A percentile compares a stretch with the other conserved stretches of the same genome.
phyloP scores from a whole-genome alignment of 140 eudicot genomes.

The Ambrosia hybrid region DNA sequence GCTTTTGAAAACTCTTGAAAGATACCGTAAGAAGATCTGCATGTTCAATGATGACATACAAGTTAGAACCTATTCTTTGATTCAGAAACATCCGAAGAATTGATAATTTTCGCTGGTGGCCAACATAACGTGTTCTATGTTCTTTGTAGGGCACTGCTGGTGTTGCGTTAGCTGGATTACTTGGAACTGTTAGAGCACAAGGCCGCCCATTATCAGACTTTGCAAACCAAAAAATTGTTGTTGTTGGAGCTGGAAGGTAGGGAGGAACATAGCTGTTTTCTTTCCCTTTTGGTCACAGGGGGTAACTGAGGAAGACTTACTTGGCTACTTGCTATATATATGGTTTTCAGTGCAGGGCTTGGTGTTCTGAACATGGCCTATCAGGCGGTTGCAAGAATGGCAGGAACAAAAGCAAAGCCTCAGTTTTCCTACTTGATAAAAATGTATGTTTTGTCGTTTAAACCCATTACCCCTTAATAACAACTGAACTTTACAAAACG shows the following conservation, averaged over 20 bases:
- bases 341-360: too few relatives aligned
- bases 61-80: constrained; percentile 34
- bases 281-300: too few relatives aligned
- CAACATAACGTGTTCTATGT: background rate
- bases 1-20: constrained; percentile 89
- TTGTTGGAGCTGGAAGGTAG: constrained; percentile 99
- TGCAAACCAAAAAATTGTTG: constrained; percentile 87
- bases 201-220: constrained; percentile 88
- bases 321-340: too few relatives aligned
- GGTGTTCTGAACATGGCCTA: too few relatives aligned
- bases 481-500: too few relatives aligned
- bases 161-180: constrained; percentile 96
- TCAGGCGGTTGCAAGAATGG: too few relatives aligned
- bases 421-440: too few relatives aligned
- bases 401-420: too few relatives aligned
- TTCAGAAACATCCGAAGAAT: background rate
- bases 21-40: constrained; percentile 79
- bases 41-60: constrained; percentile 98
- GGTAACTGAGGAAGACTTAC: too few relatives aligned
- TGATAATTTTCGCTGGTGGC: background rate
- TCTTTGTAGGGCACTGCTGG: constrained; percentile 91
- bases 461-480: too few relatives aligned
- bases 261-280: background rate
- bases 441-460: too few relatives aligned
- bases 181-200: constrained; percentile 94